A percentile compares a stretch with the other conserved stretches of the same genome.
Conservation (phyloP, 805 yeast species). For the Hermanozyma aechmeae region DNA sequence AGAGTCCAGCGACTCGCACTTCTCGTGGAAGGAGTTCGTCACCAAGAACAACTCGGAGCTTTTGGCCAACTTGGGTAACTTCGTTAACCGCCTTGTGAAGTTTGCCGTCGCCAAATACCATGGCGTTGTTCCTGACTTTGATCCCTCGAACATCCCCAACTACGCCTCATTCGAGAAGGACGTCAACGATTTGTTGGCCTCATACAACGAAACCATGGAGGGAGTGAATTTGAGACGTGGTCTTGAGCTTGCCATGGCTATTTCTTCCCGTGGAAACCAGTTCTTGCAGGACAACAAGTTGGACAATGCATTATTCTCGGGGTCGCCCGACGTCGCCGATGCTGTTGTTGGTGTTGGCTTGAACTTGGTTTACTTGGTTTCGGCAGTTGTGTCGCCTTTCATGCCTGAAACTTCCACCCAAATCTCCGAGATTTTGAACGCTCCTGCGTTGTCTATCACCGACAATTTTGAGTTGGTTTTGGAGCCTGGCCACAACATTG, state of each 20-base stretch:
- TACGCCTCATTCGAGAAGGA: constrained; percentile 43
- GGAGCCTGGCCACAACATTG: constrained; percentile 76
- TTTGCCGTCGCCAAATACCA: constrained; percentile 85
- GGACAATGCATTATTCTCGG: constrained; percentile 75
- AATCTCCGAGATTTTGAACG: constrained; percentile 73
- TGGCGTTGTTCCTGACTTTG: constrained; percentile 74
- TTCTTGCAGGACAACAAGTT: constrained; percentile 94
- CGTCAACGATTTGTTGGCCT: constrained; percentile 48
- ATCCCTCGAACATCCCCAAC: constrained; percentile 36
- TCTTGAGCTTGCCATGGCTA: constrained; percentile 81
- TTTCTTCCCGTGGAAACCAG: constrained; percentile 88
- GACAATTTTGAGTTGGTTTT: constrained; percentile 64
- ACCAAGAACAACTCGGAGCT: constrained; percentile 88
- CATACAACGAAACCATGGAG: constrained; percentile 69
- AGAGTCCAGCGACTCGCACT: constrained; percentile 91
- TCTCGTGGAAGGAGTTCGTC: constrained; percentile 95
- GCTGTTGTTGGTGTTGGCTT: constrained; percentile 90
- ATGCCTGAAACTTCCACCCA: constrained; percentile 76
- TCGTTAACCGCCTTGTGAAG: constrained; percentile 88
- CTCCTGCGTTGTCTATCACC: constrained; percentile 70
- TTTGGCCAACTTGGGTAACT: constrained; percentile 93
- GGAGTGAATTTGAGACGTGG: constrained; percentile 78
- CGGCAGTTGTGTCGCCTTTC: constrained; percentile 75
- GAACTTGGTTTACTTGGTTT: constrained; percentile 78
- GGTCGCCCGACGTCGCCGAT: constrained; percentile 72